Percentiles rank a stretch among this genome's conserved stretches.
phyloP scores from a whole-genome alignment of 2,329 filamentous ascomycete genomes.

The Verticillium dahliae region DNA sequence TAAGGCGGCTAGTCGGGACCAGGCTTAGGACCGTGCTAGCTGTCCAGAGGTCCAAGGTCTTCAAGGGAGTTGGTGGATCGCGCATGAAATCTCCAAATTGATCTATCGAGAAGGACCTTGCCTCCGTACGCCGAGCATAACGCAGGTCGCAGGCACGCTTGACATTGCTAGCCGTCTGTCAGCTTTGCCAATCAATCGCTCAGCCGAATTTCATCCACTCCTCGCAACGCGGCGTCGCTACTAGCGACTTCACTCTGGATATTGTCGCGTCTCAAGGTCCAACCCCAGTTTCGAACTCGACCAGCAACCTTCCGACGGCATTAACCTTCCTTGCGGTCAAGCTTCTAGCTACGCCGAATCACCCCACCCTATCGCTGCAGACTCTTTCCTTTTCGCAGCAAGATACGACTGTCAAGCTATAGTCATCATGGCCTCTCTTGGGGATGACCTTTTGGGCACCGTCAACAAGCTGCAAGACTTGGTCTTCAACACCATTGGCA shows the following conservation, averaged over 20 bases:
- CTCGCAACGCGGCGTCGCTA: background rate
- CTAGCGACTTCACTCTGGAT: background rate
- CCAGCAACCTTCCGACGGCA: background rate
- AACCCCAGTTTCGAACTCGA: background rate
- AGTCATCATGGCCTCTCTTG: constrained; percentile 78
- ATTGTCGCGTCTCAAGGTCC: background rate
- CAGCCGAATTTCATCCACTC: background rate
- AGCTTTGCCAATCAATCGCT: background rate
- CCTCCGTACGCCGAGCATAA: background rate
- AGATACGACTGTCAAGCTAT: background rate
- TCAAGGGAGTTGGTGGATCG: background rate
- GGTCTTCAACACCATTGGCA: constrained; percentile 99
- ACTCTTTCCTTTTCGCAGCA: background rate
- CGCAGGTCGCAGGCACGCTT: background rate
- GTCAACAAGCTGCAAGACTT: constrained; percentile 98
- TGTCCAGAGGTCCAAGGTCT: background rate
- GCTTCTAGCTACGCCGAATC: background rate
- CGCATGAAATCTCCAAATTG: constrained; percentile 15
- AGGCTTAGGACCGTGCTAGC: background rate
- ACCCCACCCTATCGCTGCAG: background rate
- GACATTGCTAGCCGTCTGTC: background rate
- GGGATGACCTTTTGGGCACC: constrained; percentile 88
- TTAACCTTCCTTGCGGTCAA: background rate
- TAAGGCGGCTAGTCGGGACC: too few species aligned
- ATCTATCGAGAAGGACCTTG: constrained; percentile 1